These are phyloP conservation scores for Mucuna pruriens DNA, from an alignment of 306 rosid species.

Conservation along the genomic window DNA sequence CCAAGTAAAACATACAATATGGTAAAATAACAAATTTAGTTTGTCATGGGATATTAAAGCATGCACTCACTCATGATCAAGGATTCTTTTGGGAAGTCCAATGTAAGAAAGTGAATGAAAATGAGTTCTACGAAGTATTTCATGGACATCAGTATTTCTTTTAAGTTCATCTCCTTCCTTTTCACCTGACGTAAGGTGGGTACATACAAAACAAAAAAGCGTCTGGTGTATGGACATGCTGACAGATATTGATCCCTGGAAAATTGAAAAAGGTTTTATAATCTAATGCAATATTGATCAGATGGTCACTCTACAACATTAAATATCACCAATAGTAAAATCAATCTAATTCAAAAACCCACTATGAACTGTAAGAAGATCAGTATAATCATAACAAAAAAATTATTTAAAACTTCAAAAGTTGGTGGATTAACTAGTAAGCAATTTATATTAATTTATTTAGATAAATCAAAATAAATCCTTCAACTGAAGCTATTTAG, in stretches of 20 bases:
- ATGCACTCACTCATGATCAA: conserved; percentile 87
- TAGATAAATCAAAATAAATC: too few species aligned
- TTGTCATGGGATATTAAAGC: conserved; percentile 27
- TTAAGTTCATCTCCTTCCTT: conserved; percentile 79
- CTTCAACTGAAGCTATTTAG: neutral
- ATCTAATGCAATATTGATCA: conserved; percentile 25
- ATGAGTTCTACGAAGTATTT: conserved; percentile 82
- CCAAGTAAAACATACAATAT: neutral
- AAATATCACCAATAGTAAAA: conserved; percentile 9
- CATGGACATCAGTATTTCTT: conserved; percentile 86
- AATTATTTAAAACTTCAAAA: neutral
- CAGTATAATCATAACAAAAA: neutral
- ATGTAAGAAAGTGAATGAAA: conserved; percentile 64
- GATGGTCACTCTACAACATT: conserved; percentile 15
- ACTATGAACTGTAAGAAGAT: conserved; percentile 1
- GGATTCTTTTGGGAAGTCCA: conserved; percentile 73
- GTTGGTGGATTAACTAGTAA: too few species aligned
- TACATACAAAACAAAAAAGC: conserved; percentile 85
- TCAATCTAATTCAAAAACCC: conserved; percentile 18
- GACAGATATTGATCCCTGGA: conserved; percentile 93
- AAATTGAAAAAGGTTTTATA: conserved; percentile 33
- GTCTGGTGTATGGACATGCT: conserved; percentile 99
- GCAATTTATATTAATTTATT: too few species aligned
- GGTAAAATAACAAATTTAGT: neutral
- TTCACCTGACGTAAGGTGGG: conserved; percentile 95